These are phyloP conservation scores for Arachis stenosperma DNA, from an alignment of 306 rosid genomes.

Conservation along the genomic window DNA sequence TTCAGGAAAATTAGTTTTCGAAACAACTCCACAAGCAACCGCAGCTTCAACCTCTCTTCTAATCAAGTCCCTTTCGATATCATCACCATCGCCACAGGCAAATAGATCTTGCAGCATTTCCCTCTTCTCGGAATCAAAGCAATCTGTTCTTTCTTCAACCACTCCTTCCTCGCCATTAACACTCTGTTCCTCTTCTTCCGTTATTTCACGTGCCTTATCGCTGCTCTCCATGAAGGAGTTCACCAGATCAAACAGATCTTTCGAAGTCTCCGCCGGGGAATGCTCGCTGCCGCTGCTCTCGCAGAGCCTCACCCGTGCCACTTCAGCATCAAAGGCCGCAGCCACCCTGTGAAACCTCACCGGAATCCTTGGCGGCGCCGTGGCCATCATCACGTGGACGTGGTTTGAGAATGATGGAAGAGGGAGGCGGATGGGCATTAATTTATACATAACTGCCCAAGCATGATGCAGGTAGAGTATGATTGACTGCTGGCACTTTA, in stretches of 20 bases:
- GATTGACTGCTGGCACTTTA: neutral
- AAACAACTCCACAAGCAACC: constrained; percentile 31
- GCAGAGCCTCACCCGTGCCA: constrained; percentile 53
- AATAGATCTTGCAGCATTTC: constrained; percentile 48
- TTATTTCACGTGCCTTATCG: neutral
- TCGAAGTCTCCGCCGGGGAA: constrained; percentile 63
- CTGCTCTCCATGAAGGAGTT: constrained; percentile 75
- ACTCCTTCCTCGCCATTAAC: neutral
- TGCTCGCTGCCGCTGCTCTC: constrained; percentile 93
- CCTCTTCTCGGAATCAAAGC: constrained; percentile 49
- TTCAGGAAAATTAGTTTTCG: constrained; percentile 37
- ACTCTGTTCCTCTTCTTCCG: neutral
- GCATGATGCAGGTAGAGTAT: neutral
- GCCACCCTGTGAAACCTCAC: constrained; percentile 67
- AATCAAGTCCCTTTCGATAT: constrained; percentile 43
- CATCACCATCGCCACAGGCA: constrained; percentile 5
- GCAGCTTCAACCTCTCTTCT: constrained; percentile 43
- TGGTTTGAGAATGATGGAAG: neutral
- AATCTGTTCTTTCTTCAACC: constrained; percentile 28
- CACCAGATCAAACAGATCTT: constrained; percentile 72
- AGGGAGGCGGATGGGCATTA: constrained; percentile 40
- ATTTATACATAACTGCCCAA: constrained; percentile 37
- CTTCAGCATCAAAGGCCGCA: constrained; percentile 67
- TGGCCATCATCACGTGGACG: constrained; percentile 3
- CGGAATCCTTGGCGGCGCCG: constrained; percentile 44